phyloP scores from a whole-genome alignment of 257 asterid genomes.

The Rubia yunnanensis region DNA sequence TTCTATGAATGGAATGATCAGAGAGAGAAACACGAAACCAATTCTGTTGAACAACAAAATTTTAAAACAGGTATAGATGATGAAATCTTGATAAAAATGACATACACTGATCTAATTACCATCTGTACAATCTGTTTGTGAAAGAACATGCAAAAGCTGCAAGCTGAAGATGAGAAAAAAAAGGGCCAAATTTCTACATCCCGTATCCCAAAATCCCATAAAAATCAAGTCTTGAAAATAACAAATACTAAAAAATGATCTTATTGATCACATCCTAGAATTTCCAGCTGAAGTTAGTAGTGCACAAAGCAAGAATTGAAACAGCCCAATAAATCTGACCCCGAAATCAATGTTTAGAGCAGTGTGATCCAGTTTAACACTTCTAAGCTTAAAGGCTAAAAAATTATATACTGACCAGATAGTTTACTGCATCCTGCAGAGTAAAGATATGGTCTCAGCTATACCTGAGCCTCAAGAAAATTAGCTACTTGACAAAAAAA shows the following conservation, averaged over 20 bases:
- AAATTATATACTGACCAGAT: slow-evolving; percentile 3
- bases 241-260: background rate
- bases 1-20: background rate
- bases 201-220: slow-evolving; percentile 31
- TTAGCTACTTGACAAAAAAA: slow-evolving; percentile 17
- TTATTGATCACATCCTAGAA: background rate
- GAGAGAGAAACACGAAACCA: background rate
- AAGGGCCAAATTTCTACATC: slow-evolving; percentile 19
- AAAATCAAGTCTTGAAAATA: background rate
- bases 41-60: background rate
- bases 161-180: slow-evolving; percentile 26
- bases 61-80: background rate
- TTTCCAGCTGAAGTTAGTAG: background rate
- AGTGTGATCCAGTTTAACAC: background rate
- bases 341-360: background rate
- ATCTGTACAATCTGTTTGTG: slow-evolving; percentile 41
- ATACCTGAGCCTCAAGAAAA: slow-evolving; percentile 17
- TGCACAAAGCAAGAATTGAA: slow-evolving; percentile 2
- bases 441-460: slow-evolving; percentile 11
- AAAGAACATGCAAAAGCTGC: slow-evolving; percentile 26
- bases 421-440: slow-evolving; percentile 34
- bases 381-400: background rate
- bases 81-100: background rate
- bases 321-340: slow-evolving; percentile 1
- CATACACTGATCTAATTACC: no score